A percentile compares a stretch with the other conserved stretches of the same genome.
Conservation (phyloP, 257 asterid genomes). For the Solanum corneliomulleri region DNA sequence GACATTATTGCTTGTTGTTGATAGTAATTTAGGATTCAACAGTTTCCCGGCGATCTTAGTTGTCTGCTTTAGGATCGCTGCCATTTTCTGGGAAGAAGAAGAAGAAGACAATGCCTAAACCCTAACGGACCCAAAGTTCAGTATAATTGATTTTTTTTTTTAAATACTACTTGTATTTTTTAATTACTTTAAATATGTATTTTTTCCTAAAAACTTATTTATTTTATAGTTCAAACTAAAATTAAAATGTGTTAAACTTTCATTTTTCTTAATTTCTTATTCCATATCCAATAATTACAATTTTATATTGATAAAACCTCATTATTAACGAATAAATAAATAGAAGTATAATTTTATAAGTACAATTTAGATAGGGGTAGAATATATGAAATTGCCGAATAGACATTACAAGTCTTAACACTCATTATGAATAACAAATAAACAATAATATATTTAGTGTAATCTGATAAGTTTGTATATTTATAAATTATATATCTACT, state of each 20-base stretch:
- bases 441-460: no score
- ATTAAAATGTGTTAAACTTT: not conserved
- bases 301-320: not conserved
- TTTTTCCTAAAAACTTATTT: not conserved
- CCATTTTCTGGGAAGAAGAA: not conserved
- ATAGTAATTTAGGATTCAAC: not conserved
- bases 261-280: not conserved
- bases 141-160: not conserved
- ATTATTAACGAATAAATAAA: no score
- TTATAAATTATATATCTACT: no score
- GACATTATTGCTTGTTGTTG: not conserved
- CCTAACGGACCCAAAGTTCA: not conserved
- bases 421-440: no score
- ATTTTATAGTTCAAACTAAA: not conserved
- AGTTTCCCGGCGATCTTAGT: not conserved
- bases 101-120: not conserved
- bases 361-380: fast-evolving
- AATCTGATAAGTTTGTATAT: fast-evolving
- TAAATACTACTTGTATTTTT: not conserved
- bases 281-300: not conserved
- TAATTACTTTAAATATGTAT: not conserved
- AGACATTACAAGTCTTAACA: no score
- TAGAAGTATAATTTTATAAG: fast-evolving
- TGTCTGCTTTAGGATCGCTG: not conserved
- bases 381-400: fast-evolving